A percentile compares a stretch with the other conserved stretches of the same genome.
phyloP scores from a whole-genome alignment of 345 rosid genomes.

The Heritiera fomes region DNA sequence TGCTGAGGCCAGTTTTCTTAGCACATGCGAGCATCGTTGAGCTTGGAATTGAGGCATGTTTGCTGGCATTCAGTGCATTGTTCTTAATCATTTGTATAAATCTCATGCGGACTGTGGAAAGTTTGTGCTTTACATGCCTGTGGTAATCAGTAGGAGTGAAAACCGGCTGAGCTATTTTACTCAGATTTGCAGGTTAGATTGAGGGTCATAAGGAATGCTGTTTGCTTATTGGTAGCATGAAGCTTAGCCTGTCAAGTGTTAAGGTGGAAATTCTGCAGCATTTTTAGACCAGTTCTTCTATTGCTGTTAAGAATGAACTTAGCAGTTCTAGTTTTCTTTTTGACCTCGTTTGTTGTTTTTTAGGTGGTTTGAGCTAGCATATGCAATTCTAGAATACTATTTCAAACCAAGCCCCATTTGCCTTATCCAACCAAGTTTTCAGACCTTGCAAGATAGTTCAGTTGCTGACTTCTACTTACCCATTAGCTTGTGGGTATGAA shows the following conservation, averaged over 20 bases:
- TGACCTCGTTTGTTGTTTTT: not conserved
- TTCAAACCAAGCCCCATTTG: too few relatives aligned
- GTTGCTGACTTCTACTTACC: too few relatives aligned
- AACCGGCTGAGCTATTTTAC: not conserved
- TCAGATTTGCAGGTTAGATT: not conserved
- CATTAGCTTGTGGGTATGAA: too few relatives aligned
- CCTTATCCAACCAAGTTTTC: too few relatives aligned
- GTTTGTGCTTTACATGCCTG: not conserved
- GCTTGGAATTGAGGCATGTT: not conserved
- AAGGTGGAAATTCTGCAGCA: not conserved
- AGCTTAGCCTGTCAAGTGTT: not conserved
- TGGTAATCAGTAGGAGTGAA: not conserved
- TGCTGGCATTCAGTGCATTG: not conserved
- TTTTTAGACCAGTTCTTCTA: not conserved
- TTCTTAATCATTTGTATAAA: not conserved
- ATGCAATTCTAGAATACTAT: too few relatives aligned
- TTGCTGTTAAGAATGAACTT: not conserved
- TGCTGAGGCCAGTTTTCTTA: not conserved
- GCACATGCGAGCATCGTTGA: not conserved
- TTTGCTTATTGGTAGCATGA: not conserved
- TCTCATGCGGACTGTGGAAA: not conserved
- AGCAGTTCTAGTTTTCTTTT: not conserved
- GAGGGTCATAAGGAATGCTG: not conserved
- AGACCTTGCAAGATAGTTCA: too few relatives aligned
- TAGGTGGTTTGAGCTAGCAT: too few relatives aligned